Base-by-base conservation (phyloP, 2,329 filamentous ascomycete genomes). In the Aspergillus terreus region DNA sequence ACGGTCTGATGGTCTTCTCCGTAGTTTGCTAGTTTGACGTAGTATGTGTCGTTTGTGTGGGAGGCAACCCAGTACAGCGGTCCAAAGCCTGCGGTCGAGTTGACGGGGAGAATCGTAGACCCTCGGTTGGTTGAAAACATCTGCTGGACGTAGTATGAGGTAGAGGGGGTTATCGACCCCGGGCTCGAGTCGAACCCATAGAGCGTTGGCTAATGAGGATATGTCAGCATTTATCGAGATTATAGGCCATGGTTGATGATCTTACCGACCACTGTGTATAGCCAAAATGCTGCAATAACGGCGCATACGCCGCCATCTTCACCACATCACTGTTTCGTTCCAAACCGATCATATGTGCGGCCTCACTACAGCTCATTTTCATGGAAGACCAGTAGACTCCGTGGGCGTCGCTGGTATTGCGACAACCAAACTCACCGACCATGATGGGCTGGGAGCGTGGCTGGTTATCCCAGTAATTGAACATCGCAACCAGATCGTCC, bases 311-410 rank as follows among this genome's bases (percentile, higher is more conserved):
- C 2, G 62, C 65, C 61, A 71, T 63, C 46, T 65, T 63, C 2
- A 73, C 65, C 2, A 70, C 60, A 45, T 73, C 66, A 3, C 67
- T 67, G 51, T 73, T 73, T 19, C 69, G 58, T 53, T 71, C 66
- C 46, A 68, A 58, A 1, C 83, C 82, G 53, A 87, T 80, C 49
- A 87, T 75, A 47, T 80, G 84, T 9, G 87, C 75, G 9, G 83
- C 84, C 65, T 88, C 85, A 12, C 79, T 80, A 6, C 87, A 82
- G 32, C 79, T 75, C 15, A 82, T 82, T 44, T 63, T 64, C 59
- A 70, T 61, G 30, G 58, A 67, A 1, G 61, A 54, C 62, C 63
- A 63, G 45, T 57, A 63, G 1, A 52, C 49, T 2, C 61, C 60
- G 15, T 54, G 46, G 1, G 58, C 46, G 15, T 48, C 17, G 9